phyloP scores from a whole-genome alignment of 371 early-diverging fungal species.

The Rhizopus delemar region DNA sequence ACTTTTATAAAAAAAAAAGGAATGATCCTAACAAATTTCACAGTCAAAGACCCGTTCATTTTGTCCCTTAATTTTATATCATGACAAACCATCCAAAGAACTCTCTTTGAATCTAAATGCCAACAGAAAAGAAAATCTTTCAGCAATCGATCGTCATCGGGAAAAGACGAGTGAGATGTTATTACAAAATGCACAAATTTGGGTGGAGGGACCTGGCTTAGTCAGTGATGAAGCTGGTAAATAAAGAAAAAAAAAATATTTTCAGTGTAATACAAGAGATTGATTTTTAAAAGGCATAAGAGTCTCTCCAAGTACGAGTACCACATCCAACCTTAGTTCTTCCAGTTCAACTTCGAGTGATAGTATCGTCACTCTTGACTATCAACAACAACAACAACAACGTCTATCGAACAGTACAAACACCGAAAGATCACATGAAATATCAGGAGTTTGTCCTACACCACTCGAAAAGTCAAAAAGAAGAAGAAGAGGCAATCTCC shows the following conservation, averaged over 20 bases:
- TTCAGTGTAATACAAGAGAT: neutral
- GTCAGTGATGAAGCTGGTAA: neutral
- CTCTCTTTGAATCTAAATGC: constrained; percentile 14
- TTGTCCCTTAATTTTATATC: constrained; percentile 28
- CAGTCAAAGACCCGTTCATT: constrained; percentile 16
- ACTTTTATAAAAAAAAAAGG: no score
- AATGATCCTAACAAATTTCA: neutral
- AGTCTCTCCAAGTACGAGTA: constrained; percentile 33
- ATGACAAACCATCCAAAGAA: constrained; percentile 22
- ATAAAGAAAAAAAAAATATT: constrained; percentile 4
- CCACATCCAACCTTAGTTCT: constrained; percentile 24
- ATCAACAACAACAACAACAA: neutral
- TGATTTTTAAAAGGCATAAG: constrained; percentile 9
- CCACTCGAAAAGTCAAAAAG: constrained; percentile 5
- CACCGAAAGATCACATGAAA: constrained; percentile 2
- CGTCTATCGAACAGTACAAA: neutral
- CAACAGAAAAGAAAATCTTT: constrained; percentile 20
- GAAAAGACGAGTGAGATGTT: constrained; percentile 43
- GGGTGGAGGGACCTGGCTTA: constrained; percentile 24
- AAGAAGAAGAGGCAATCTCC: constrained; percentile 52
- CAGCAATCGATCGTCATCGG: constrained; percentile 43
- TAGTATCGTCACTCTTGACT: constrained; percentile 26
- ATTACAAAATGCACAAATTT: constrained; percentile 43
- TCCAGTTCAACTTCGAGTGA: constrained; percentile 24
- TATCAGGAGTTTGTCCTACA: constrained; percentile 9